A percentile compares a stretch with the other conserved stretches of the same genome.
Conservation (phyloP, 108 stramenopile species). For the Skeletonema grethae region DNA sequence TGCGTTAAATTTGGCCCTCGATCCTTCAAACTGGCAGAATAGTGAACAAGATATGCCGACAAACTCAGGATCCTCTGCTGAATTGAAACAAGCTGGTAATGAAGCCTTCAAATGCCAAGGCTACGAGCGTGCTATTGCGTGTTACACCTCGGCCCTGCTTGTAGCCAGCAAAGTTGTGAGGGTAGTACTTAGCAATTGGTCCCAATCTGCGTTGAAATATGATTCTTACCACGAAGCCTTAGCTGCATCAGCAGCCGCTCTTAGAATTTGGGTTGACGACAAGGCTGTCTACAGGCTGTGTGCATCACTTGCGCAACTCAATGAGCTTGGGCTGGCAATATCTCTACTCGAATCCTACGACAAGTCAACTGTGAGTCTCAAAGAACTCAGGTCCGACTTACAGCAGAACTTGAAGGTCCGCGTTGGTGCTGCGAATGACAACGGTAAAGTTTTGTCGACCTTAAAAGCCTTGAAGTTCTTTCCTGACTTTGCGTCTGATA, state of each 20-base stretch:
- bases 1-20: neutral
- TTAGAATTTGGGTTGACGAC: constrained; percentile 6
- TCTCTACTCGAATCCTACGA: no score
- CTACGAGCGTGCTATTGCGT: constrained; percentile 9
- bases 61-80: neutral
- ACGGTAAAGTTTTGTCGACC: no score
- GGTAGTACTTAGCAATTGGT: constrained; percentile 15
- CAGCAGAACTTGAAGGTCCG: no score
- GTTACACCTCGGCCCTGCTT: constrained; percentile 15
- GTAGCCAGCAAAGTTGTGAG: neutral
- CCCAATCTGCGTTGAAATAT: neutral
- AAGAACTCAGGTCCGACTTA: no score
- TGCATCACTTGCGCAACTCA: no score
- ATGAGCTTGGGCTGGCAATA: no score
- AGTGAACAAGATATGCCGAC: neutral
- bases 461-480: no score
- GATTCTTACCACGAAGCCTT: constrained; percentile 12
- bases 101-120: constrained; percentile 14
- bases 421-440: no score
- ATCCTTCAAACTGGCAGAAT: no score
- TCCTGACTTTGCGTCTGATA: no score
- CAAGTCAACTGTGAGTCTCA: no score
- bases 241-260: constrained; percentile 22
- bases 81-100: constrained; percentile 18
- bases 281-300: no score